These are phyloP conservation scores for Bertia moriformis DNA, from an alignment of 2,329 filamentous ascomycete genomes.

Conservation along the genomic window DNA sequence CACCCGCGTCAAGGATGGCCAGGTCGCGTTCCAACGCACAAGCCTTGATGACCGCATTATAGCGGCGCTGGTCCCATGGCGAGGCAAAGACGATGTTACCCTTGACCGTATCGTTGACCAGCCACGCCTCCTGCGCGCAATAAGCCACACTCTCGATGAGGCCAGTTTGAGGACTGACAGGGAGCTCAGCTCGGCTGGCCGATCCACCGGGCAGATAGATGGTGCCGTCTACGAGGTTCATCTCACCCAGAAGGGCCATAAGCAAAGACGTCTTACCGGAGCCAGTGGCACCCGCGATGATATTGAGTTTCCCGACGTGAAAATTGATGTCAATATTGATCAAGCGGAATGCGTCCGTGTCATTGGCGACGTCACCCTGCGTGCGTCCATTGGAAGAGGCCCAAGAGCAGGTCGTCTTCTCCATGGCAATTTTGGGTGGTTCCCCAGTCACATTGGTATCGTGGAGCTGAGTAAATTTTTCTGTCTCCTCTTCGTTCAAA, in stretches of 20 bases:
- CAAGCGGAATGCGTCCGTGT: slow-evolving; percentile 50
- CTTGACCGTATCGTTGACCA: slow-evolving; percentile 62
- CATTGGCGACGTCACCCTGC: neutral
- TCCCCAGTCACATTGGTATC: slow-evolving; percentile 18
- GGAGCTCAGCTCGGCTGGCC: slow-evolving; percentile 69
- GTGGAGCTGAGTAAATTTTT: slow-evolving; percentile 48
- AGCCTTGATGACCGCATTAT: slow-evolving; percentile 52
- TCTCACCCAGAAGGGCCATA: slow-evolving; percentile 92
- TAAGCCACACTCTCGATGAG: slow-evolving; percentile 88
- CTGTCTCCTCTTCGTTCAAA: slow-evolving; percentile 52
- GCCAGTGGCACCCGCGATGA: slow-evolving; percentile 84
- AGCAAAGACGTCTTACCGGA: slow-evolving; percentile 90
- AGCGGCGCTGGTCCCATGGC: slow-evolving; percentile 46
- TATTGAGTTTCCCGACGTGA: slow-evolving; percentile 71
- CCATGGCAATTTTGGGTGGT: slow-evolving; percentile 38
- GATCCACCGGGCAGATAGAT: slow-evolving; percentile 76
- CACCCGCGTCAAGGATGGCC: slow-evolving; percentile 56
- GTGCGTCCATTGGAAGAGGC: neutral
- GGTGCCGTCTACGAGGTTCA: slow-evolving; percentile 69
- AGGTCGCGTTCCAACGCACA: slow-evolving; percentile 59
- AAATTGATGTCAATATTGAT: slow-evolving; percentile 76
- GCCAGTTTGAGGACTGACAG: slow-evolving; percentile 66
- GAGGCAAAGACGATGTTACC: slow-evolving; percentile 62
- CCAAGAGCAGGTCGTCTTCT: slow-evolving; percentile 51
- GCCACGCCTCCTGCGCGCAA: slow-evolving; percentile 73